Conservation (phyloP, 441 rosid genomes). For the Erodium chrysanthum region DNA sequence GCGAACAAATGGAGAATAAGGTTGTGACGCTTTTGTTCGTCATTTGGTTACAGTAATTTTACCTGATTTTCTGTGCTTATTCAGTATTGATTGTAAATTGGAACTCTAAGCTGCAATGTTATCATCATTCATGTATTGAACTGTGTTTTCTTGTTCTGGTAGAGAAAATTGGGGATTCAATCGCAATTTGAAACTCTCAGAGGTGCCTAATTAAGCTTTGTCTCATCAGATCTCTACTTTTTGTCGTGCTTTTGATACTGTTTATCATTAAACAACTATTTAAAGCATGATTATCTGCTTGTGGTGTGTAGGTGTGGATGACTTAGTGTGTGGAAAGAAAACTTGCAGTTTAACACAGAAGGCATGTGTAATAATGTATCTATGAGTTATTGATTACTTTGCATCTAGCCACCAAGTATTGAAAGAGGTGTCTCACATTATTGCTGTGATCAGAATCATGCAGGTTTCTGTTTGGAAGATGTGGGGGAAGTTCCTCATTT, state of each 20-base stretch:
- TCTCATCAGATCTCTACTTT: neutral
- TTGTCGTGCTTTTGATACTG: neutral
- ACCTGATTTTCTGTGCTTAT: neutral
- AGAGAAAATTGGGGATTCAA: conserved; percentile 57
- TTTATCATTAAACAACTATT: neutral
- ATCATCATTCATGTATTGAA: neutral
- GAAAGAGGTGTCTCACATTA: conserved; percentile 5
- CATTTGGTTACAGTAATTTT: neutral
- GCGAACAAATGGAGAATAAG: conserved; percentile 25
- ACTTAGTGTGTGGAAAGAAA: conserved; percentile 13
- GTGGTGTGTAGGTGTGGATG: conserved; percentile 23
- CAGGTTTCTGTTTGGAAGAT: conserved; percentile 31
- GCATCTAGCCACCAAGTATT: neutral
- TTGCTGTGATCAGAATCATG: conserved; percentile 26
- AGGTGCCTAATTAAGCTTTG: conserved; percentile 29
- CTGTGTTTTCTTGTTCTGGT: conserved; percentile 9
- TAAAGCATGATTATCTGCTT: neutral
- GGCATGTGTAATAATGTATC: conserved; percentile 29
- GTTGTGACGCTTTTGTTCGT: conserved; percentile 14
- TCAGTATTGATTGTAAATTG: neutral
- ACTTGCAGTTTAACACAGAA: conserved; percentile 16
- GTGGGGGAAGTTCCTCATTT: conserved; percentile 20
- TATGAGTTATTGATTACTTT: neutral
- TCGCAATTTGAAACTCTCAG: conserved; percentile 51
- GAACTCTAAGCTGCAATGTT: neutral